A percentile compares a stretch with the other conserved stretches of the same genome.
These are phyloP conservation scores for Yamadazyma scolyti DNA, from an alignment of 805 yeast species.

Conservation along the genomic window DNA sequence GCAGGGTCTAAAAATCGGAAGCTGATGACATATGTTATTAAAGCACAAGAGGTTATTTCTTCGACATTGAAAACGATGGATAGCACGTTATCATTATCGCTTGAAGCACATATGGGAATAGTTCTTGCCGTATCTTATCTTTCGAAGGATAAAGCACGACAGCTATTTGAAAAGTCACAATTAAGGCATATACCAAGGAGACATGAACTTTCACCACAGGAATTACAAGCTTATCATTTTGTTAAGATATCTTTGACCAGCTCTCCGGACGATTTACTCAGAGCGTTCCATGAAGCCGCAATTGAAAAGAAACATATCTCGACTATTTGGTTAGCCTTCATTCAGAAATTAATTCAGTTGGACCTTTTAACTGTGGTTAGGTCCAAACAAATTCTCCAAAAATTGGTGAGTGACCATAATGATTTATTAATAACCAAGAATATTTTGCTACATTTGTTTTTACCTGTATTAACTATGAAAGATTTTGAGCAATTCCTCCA, in stretches of 20 bases:
- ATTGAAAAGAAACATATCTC: slow-evolving; percentile 20
- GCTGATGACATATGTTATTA: slow-evolving; percentile 13
- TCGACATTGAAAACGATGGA: no score
- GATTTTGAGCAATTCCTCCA: slow-evolving; percentile 13
- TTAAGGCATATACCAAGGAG: slow-evolving; percentile 9
- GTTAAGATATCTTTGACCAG: slow-evolving; percentile 24
- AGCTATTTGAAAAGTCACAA: slow-evolving; percentile 15
- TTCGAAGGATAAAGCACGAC: slow-evolving; percentile 22
- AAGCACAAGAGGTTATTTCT: slow-evolving; percentile 27
- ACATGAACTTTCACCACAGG: slow-evolving; percentile 20
- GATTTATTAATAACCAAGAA: slow-evolving; percentile 29
- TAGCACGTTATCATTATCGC: slow-evolving; percentile 10
- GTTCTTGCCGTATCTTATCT: slow-evolving; percentile 23
- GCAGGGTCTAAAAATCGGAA: slow-evolving; percentile 2
- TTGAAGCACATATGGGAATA: slow-evolving; percentile 36
- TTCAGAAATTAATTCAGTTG: slow-evolving; percentile 27
- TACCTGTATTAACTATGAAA: slow-evolving; percentile 17
- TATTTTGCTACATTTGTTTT: slow-evolving; percentile 24
- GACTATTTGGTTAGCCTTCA: slow-evolving; percentile 32
- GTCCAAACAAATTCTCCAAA: slow-evolving; percentile 21
- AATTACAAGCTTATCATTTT: slow-evolving; percentile 18
- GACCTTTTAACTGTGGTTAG: slow-evolving; percentile 28
- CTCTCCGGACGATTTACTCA: slow-evolving; percentile 32
- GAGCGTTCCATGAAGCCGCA: slow-evolving; percentile 29
- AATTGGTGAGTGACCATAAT: slow-evolving; percentile 19